Base-by-base conservation (phyloP, 306 rosid species). In the Ochetophila trinervis region DNA sequence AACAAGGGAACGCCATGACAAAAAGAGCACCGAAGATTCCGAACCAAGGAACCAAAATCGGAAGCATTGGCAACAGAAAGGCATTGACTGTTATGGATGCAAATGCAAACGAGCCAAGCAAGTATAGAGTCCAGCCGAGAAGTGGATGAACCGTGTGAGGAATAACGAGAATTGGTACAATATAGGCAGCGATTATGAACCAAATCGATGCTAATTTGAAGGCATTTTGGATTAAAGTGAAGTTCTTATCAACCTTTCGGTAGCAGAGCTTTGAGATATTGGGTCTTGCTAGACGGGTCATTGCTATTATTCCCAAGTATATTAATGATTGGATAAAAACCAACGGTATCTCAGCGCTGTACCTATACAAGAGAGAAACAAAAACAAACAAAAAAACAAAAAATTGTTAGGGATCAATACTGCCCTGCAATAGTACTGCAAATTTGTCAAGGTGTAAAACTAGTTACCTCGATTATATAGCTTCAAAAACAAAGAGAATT, bases 81-180 rank as follows among this genome's bases (percentile, higher is more conserved):
- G 82, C 76, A 37, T 84, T 91, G 57, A 67, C 57, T 13, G 83
- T 84, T 4, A 88, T 21, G 14, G 74, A 82, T 76, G 84, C 83
- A n/a, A 91, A 74, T 4, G 95, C 74, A n/a, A 85, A 74, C 0
- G 86, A 40, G 47, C 95, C 90, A 1, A 91, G 79, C 58, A 91
- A 76, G 67, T 85, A 91, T 4, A 91, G 80, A 40, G 75, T 44
- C 97, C 97, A 91, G 34, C 95, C 97, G 11, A 88, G 8, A 13
- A 88, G 14, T n/a, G 97, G 97, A 74, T 91, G 97, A 74, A 86
- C 45, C 0, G 97, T 91, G 60, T 71, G 87, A 74, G 97, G 97
- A 52, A 91, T 80, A 23, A 83, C 63, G 57, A 88, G 62, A 79
- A 86, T 79, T 3, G 97, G 97, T 56, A 84, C 67, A 1, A 66